Base-by-base conservation (phyloP, 805 yeast genomes). In the Wickerhamiella siamensis region DNA sequence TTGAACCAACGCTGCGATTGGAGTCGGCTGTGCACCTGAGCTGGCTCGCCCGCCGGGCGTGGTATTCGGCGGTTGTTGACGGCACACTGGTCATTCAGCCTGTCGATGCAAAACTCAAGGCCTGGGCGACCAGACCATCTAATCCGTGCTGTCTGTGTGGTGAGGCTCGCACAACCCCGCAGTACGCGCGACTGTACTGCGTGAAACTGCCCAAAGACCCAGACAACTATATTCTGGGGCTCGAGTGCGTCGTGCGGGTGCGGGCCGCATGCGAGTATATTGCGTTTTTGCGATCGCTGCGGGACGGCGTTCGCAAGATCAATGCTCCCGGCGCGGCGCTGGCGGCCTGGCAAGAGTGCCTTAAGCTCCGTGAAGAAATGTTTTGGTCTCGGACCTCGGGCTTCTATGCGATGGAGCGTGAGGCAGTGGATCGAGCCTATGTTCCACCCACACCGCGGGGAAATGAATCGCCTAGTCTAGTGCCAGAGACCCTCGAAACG, bases 61-160 rank as follows among this genome's bases (percentile, higher is more conserved):
- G 87, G 42, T 65, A 86, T 67, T 60, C 67, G 36, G 70, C 77
- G 15, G 67, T 88, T 47, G 71, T 81, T 26, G 95, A 86, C 40
- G 93, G 93, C 3, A 69, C 79, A 35, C 84, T 83, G 4, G 68
- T 75, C 3, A 77, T 88, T 32, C 94, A 86, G 59, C 98, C 98
- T 0, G 72, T 87, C 6, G 74, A 83, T 40, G 87, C 88, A 0
- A 70, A 79, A 33, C 86, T 87, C 53, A 93, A 82, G 58, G 72
- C 74, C 1, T 79, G 79, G 58, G 43, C 54, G 26, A 39, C 39
- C 10, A 46, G 56, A 20, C 71, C 81, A 18, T 67, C 70, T 39
- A 74, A 75, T 2, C 75, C 86, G 4, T 88, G 97, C 61, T 68
- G 86, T 4, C 65, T 88, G 34, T 88, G 97, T 64, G 88, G 87